Evolutionary conservation across 768 basidiomycete genomes (phyloP).

Genomic region (Hygrophorus pudorinus): DNA sequence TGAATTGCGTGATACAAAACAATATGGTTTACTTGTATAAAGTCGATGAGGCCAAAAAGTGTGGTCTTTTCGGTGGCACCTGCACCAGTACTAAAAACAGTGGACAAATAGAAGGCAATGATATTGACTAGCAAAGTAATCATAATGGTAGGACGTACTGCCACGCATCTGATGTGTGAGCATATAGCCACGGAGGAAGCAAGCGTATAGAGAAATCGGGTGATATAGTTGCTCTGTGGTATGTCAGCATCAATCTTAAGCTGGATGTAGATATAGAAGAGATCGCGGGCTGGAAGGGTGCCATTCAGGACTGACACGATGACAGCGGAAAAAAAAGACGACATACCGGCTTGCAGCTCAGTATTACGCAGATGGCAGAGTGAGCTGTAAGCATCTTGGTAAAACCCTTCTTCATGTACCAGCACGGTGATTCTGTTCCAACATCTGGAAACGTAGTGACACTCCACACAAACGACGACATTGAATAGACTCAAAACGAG

Average conservation of each 20-base stretch:
- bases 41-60: slow-evolving; percentile 43
- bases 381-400: slow-evolving; percentile 55
- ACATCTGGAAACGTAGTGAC: slow-evolving; percentile 15
- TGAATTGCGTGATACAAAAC: background rate
- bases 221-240: slow-evolving; percentile 35
- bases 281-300: slow-evolving; percentile 42
- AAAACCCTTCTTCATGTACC: slow-evolving; percentile 74
- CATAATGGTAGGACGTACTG: background rate
- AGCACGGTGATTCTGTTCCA: slow-evolving; percentile 67
- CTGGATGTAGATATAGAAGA: slow-evolving; percentile 66
- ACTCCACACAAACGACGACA: slow-evolving; percentile 7
- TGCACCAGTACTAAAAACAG: slow-evolving; percentile 59
- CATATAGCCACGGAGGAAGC: slow-evolving; percentile 52
- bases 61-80: slow-evolving; percentile 46
- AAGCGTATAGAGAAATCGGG: slow-evolving; percentile 45
- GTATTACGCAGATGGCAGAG: slow-evolving; percentile 60
- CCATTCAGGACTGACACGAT: background rate
- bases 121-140: slow-evolving; percentile 51
- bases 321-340: slow-evolving; percentile 5
- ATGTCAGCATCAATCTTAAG: slow-evolving; percentile 54
- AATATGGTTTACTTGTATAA: background rate
- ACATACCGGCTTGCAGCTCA: slow-evolving; percentile 64
- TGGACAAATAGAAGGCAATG: slow-evolving; percentile 72
- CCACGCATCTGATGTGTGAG: slow-evolving; percentile 63
- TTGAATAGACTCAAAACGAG: slow-evolving; percentile 44